Base-by-base conservation (phyloP, 1,284 basidiomycete species). In the Apiotrichum veenhuisii region DNA sequence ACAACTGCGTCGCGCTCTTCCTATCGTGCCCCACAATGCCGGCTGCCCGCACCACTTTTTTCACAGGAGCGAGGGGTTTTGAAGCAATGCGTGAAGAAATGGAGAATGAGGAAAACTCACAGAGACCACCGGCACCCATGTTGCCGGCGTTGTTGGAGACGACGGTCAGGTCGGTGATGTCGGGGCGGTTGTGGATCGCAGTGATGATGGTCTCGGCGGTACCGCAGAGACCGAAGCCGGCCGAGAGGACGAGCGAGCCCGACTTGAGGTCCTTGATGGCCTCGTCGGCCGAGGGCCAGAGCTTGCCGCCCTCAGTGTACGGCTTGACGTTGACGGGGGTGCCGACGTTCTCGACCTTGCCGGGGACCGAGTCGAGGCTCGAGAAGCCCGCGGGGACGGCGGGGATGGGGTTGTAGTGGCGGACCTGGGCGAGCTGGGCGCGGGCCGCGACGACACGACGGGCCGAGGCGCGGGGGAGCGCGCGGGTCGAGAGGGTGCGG, bases 71-170 rank as follows among this genome's bases (percentile, higher is more conserved):
- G 18, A 2, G 11, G 18, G 18, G 18, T n/a, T 22, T 26, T 8
- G 15, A 38, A 18, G n/a, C 4, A 12, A 37, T 27, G 25, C 22
- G 42, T n/a, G 25, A 41, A 34, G 20, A 43, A n/a, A 42, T 34
- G n/a, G 34, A 10, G 41, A n/a, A n/a, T 20, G 12, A 20, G 11
- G 14, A 27, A 7, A 40, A 73, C 83, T 66, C 66, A 89, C 91
- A 91, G 40, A 96, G 82, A 45, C 91, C 91, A 37, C 80, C 83
- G 59, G 87, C 83, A 36, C 84, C 85, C 27, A 84, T 81, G 18
- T 75, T 74, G 44, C 92, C 92, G 42, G 89, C 88, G 78, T 96
- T 95, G 76, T 96, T 96, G 17, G 91, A 93, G 40, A 94, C 87
- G 44, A 86, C 89, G 18, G 86, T 93, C 49, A 96, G 78, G 64